Evolutionary conservation across 2,329 filamentous ascomycete species (phyloP).

Genomic region (Exserohilum turcica): DNA sequence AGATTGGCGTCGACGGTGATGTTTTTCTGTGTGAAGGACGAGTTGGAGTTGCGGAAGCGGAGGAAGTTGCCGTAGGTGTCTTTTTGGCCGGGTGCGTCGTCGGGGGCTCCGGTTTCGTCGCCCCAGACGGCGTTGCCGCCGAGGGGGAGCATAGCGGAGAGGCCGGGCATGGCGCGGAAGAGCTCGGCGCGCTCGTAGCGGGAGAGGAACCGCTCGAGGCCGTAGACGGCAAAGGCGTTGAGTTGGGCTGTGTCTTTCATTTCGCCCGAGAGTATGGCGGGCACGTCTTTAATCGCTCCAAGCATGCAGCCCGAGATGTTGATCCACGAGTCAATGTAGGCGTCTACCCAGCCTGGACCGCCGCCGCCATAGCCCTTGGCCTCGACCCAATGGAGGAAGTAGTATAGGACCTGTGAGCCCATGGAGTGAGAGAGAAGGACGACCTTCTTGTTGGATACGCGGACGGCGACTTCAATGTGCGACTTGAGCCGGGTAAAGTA

Average conservation of each 20-base stretch:
- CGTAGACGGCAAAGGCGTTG: conserved; percentile 95
- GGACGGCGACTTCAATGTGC: conserved; percentile 82
- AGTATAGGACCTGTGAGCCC: conserved; percentile 94
- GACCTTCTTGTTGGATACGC: conserved; percentile 76
- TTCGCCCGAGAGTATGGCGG: conserved; percentile 89
- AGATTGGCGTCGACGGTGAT: conserved; percentile 80
- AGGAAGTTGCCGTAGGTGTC: conserved; percentile 80
- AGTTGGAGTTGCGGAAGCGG: conserved; percentile 74
- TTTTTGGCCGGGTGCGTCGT: conserved; percentile 76
- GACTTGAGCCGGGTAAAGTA: conserved; percentile 92
- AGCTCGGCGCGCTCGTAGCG: conserved; percentile 90
- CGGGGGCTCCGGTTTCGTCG: conserved; percentile 82
- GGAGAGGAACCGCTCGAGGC: conserved; percentile 91
- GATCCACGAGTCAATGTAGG: conserved; percentile 91
- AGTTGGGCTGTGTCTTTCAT: conserved; percentile 98
- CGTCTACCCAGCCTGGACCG: conserved; percentile 87
- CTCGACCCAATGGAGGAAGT: conserved; percentile 82
- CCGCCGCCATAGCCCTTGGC: conserved; percentile 76
- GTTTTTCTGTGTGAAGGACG: conserved; percentile 62
- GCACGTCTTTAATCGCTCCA: conserved; percentile 86
- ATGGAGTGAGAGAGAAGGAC: conserved; percentile 93
- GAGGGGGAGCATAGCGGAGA: conserved; percentile 94
- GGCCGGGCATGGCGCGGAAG: conserved; percentile 95
- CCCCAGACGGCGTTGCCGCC: conserved; percentile 97
- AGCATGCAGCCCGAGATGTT: conserved; percentile 99